Percentiles rank a stretch among this genome's conserved stretches.
Conservation (phyloP, 2,329 filamentous ascomycete species). For the Ramularia endophylla region DNA sequence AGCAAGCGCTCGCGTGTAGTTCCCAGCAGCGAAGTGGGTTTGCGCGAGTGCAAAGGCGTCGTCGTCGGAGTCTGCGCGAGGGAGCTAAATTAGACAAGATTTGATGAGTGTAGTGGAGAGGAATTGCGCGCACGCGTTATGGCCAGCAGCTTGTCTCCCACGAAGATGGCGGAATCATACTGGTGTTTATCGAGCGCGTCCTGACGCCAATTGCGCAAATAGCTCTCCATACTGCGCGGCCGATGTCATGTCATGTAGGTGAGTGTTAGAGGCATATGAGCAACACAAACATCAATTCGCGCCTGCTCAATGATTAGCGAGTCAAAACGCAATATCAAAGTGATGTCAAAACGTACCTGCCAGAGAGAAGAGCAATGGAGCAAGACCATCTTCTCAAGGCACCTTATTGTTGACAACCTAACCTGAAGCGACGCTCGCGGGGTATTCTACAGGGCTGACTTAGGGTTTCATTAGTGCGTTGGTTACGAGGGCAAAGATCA, state of each 20-base stretch:
- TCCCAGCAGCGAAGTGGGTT: conserved; percentile 90
- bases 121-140: conserved; percentile 64
- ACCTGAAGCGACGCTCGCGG: too few species aligned
- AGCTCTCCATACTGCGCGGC: conserved; percentile 69
- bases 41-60: conserved; percentile 99
- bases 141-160: conserved; percentile 93
- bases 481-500: too few species aligned
- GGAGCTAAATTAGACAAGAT: conserved; percentile 7
- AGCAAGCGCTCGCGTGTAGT: conserved; percentile 85
- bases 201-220: conserved; percentile 89
- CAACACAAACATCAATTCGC: not conserved
- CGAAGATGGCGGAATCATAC: conserved; percentile 93
- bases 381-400: too few species aligned
- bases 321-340: conserved; percentile 4
- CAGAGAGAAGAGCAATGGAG: too few species aligned
- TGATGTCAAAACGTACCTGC: too few species aligned
- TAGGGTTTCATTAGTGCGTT: too few species aligned
- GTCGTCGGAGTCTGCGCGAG: conserved; percentile 70
- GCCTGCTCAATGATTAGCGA: conserved; percentile 2
- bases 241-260: conserved; percentile 3
- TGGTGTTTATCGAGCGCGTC: conserved; percentile 94
- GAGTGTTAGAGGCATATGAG: not conserved
- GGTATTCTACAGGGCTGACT: too few species aligned
- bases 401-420: too few species aligned
- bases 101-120: conserved; percentile 6